Base-by-base conservation (phyloP, 2,329 filamentous ascomycete species). In the Aspergillus sp. region DNA sequence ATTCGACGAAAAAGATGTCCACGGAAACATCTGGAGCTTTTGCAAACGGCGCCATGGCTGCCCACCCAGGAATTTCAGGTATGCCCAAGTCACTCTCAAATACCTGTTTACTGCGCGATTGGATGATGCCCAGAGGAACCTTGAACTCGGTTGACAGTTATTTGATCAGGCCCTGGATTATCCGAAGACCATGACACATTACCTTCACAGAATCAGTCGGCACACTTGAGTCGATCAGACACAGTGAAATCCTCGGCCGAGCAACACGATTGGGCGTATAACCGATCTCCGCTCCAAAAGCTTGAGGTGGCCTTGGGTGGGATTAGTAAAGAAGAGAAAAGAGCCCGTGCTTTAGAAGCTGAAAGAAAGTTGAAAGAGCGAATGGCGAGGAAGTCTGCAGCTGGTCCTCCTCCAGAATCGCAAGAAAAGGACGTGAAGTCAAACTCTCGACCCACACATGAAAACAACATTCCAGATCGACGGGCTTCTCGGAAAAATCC, bases 291-390 rank as follows among this genome's bases (percentile, higher is more conserved):
- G 52, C 82, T 99, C 52, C 93, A 99, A 75, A 95, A 89, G 78
- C 84, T 99, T 64, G 93, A 99, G 79, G 85, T 90, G 69, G 95
- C 91, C 67, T 83, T 98, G 68, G 89, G 89, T 74, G 92, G 90
- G 76, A 93, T 97, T 74, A 96, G 90, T 73, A 98, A 97, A 74
- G 93, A 97, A 76, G 93, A 97, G 75, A 96, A 96, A 74, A 85
- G 93, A 62, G 91, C 92, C 8, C 84, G 91, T 47, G 86, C 93
- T 4, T 85, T 92, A 70, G 89, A 93, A 66, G 91, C 91, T 5
- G 93, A 97, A 72, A 82, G 86, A 64, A 83, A 85, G 43, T 84
- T 88, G 17, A 84, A 87, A 64, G 87, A 93, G 68, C 69, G 71
- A 4, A 68, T 76, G 55, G 71, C 68, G 22, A 32, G 53, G 42